Evolutionary conservation across 2,329 filamentous ascomycete species (phyloP).

Genomic region (Nemania sp.): DNA sequence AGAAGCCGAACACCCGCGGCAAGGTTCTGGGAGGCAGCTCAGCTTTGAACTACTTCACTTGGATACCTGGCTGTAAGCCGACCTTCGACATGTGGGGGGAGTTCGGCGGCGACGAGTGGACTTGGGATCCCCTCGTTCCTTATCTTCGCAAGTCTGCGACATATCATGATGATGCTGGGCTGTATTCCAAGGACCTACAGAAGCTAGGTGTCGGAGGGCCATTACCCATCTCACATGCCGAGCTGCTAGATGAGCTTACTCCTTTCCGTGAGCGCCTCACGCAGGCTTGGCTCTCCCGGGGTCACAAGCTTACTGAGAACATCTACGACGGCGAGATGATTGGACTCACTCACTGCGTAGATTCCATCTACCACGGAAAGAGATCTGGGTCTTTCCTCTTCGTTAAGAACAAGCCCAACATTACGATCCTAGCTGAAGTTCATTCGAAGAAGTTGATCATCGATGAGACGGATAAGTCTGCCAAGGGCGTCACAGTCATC

Average conservation of each 20-base stretch:
- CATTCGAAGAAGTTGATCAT: slow-evolving; percentile 67
- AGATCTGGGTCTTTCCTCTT: slow-evolving; percentile 64
- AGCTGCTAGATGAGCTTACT: slow-evolving; percentile 63
- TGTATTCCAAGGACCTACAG: slow-evolving; percentile 59
- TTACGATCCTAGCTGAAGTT: slow-evolving; percentile 62
- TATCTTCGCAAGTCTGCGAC: slow-evolving; percentile 55
- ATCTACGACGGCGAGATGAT: slow-evolving; percentile 67
- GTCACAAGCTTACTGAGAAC: slow-evolving; percentile 63
- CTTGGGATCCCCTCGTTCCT: slow-evolving; percentile 57
- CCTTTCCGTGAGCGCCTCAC: slow-evolving; percentile 63
- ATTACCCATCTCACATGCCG: slow-evolving; percentile 65
- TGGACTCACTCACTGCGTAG: slow-evolving; percentile 65
- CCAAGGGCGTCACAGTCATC: slow-evolving; percentile 62
- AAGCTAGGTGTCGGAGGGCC: slow-evolving; percentile 66
- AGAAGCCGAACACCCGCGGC: slow-evolving; percentile 72
- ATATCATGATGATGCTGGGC: slow-evolving; percentile 66
- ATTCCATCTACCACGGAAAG: slow-evolving; percentile 68
- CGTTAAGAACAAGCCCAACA: slow-evolving; percentile 61
- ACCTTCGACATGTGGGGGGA: slow-evolving; percentile 79
- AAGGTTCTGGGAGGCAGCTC: slow-evolving; percentile 70
- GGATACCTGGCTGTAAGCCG: slow-evolving; percentile 67
- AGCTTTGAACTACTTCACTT: slow-evolving; percentile 73
- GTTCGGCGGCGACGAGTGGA: slow-evolving; percentile 76
- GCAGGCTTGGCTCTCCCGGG: slow-evolving; percentile 66
- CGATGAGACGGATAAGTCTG: slow-evolving; percentile 54